Evolutionary conservation across 495 filamentous ascomycete species (phyloP), one percentile per base, ranked within the genome.

Genomic region (Cercophora newfieldiana): DNA sequence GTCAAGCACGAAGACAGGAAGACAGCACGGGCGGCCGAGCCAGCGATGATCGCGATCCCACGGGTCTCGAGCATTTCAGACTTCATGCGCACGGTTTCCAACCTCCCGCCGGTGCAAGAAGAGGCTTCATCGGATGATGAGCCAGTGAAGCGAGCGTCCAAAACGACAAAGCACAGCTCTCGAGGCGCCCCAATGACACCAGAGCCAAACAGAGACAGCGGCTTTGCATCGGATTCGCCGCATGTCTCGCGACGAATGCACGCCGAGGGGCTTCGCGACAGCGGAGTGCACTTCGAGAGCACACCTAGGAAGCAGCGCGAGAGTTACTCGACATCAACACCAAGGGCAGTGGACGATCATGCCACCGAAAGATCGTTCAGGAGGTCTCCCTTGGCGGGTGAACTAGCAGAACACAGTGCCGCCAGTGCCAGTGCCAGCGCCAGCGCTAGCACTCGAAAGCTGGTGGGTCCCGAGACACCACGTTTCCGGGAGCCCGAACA

Each of bases 151-250:
- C 28, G 47, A 12, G 61, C 33, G 25, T 14, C 49, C 22, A 54
- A 6, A 3, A 67, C 48, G 47, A 21, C 24, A 7, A 63, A 58
- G 31, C 66, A 21, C 12, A 18, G 49, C 54, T 63, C 58, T 5
- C 70, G 66, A 31, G 51, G 37, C 24, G 59, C 29, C 6, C 33
- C 59, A 47, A 59, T 64, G 5, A 68, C 59, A 29, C 66, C 66
- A n/a, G 78, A 80, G 24, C 21, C 61, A n/a, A 79, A 84, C 67
- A 70, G 82, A 22, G 83, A 86, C 69, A 85, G 83, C 62, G 82
- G 76, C 0, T 78, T 84, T 60, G 68, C 74, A 19, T 72, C 73
- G 0, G 78, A 71, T 37, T 82, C 81, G n/a, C 79, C 82, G 28
- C 73, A 75, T 57, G 72, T 72, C n/a, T 68, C 74, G 31, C 74